Evolutionary conservation across 306 rosid species (phyloP).

Genomic region (Crotalaria pallida): DNA sequence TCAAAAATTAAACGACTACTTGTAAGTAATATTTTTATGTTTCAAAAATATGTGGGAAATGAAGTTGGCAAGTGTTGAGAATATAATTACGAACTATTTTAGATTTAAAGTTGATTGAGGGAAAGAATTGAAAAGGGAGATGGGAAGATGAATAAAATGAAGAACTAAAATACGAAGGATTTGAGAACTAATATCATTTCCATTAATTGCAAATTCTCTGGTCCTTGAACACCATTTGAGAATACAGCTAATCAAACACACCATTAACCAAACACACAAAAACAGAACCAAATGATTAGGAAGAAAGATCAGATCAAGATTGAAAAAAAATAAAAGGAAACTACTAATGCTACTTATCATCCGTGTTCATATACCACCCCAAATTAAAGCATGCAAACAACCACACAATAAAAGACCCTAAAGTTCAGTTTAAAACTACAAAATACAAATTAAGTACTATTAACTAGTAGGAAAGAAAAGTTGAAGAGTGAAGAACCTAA

Average conservation of each 20-base stretch:
- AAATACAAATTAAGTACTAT: neutral
- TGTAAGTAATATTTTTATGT: too few species aligned
- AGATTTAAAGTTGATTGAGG: too few species aligned
- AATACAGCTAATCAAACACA: constrained; percentile 34
- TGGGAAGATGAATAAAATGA: neutral
- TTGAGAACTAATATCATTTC: constrained; percentile 18
- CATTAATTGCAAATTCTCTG: constrained; percentile 11
- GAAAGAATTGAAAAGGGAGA: neutral
- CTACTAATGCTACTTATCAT: constrained; percentile 27
- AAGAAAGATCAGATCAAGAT: neutral
- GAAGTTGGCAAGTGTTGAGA: too few species aligned
- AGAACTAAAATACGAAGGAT: neutral
- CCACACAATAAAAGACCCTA: constrained; percentile 8
- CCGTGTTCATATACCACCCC: constrained; percentile 32
- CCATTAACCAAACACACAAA: constrained; percentile 30
- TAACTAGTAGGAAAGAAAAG: neutral
- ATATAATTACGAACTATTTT: too few species aligned
- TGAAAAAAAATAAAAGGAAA: neutral
- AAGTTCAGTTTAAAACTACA: constrained; percentile 18
- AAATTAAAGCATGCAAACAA: constrained; percentile 25
- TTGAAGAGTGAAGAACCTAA: neutral
- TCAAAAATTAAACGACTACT: too few species aligned
- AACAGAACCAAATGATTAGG: neutral
- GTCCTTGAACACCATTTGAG: constrained; percentile 30
- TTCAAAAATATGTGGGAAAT: too few species aligned